Evolutionary conservation across 192 early-diverging fungal species (phyloP), one percentile per base, ranked within the genome.

Genomic region (Podochytrium sp.): DNA sequence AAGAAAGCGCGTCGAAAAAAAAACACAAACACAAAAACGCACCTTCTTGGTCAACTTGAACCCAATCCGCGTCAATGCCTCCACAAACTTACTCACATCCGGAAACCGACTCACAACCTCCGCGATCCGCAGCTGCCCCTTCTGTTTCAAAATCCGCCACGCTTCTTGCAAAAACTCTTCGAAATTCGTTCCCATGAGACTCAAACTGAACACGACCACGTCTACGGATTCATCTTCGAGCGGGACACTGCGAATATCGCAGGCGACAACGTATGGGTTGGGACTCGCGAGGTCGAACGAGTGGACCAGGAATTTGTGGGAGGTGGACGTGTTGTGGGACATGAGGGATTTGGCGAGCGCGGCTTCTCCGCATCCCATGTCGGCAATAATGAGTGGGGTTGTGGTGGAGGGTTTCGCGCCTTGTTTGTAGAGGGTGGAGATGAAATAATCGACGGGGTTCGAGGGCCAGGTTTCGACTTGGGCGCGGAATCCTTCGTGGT

Each of bases 171-270:
- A 66, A 79, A 97, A 98, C 72, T 94, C 91, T 60, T 95, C 78
- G 79, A 92, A 97, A 76, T 99, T 96, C 0, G 93, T 95, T 12
- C 96, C 96, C 97, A 99, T 99, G 74, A 98, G 79, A n/a, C 91
- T 92, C 66, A 99, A 81, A 62, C 91, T 95, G 78, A 99, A 98
- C 23, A 98, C 86, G 2, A 86, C 91, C 10, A 99, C 85, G 77
- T 99, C 96, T 0, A 91, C 92, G 2, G 80, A 68, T 12, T 56
- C 79, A 29, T 85, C 80, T 18, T 83, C 65, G 58, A 98, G 67
- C 23, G 97, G 96, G 33, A 95, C 77, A 76, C 58, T 51, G 29
- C 60, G 85, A 58, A 99, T 97, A 90, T 99, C 95, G 74, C 95
- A 98, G 1, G 94, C 92, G 10, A 91, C 91, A 3, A 99, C 91